A percentile compares a stretch with the other conserved stretches of the same genome.
Evolutionary conservation across 2,329 filamentous ascomycete species (phyloP).

Genomic region (Trichoderma sp.): DNA sequence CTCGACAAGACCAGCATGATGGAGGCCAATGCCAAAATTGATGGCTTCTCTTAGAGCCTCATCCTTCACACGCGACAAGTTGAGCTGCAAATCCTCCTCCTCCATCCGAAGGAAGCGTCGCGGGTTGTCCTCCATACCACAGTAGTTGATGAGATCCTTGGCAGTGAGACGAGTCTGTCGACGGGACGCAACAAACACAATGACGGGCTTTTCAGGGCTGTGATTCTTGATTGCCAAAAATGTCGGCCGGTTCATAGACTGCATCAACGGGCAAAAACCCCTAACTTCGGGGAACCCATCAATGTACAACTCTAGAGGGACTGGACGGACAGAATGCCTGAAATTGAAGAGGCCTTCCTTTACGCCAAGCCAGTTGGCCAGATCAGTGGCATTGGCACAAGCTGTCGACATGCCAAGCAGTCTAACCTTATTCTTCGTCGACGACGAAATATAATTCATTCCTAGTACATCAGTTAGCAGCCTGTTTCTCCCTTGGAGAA

Average conservation of each 20-base stretch:
- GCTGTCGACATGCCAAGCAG: slow-evolving; percentile 99
- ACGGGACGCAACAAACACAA: slow-evolving; percentile 95
- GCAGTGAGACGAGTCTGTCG: slow-evolving; percentile 92
- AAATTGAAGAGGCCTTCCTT: slow-evolving; percentile 97
- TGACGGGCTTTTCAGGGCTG: slow-evolving; percentile 93
- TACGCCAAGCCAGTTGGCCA: slow-evolving; percentile 95
- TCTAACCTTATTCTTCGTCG: slow-evolving; percentile 83
- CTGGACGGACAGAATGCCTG: slow-evolving; percentile 91
- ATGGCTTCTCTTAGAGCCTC: slow-evolving; percentile 90
- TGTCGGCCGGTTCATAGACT: slow-evolving; percentile 97
- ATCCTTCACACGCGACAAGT: slow-evolving; percentile 88
- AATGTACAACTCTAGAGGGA: slow-evolving; percentile 93
- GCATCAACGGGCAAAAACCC: slow-evolving; percentile 96
- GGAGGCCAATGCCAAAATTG: slow-evolving; percentile 93
- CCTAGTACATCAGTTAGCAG: slow-evolving; percentile 45
- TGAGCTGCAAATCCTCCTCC: slow-evolving; percentile 86
- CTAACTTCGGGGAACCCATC: slow-evolving; percentile 94
- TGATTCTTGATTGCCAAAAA: slow-evolving; percentile 96
- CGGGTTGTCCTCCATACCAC: slow-evolving; percentile 97
- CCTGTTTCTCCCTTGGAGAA: not conserved
- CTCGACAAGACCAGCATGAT: slow-evolving; percentile 95
- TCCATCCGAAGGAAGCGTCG: slow-evolving; percentile 90
- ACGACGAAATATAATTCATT: slow-evolving; percentile 98
- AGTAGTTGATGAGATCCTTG: slow-evolving; percentile 94
- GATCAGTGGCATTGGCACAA: slow-evolving; percentile 89